A percentile compares a stretch with the other conserved stretches of the same genome.
Evolutionary conservation across 371 early-diverging fungal genomes (phyloP).

Genomic region (Circinella umbellata): DNA sequence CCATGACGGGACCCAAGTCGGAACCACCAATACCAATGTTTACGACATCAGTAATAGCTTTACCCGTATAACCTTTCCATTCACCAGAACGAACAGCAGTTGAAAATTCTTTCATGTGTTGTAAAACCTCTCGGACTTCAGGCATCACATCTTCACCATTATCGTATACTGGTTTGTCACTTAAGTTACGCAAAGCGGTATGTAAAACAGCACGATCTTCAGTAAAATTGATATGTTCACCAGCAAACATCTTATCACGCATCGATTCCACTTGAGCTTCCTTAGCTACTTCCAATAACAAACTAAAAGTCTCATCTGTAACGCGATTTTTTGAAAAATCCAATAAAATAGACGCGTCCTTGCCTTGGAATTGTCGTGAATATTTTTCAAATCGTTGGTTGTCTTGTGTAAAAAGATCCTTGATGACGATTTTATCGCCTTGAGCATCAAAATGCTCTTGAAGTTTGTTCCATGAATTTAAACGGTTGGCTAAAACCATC

Average conservation of each 20-base stretch:
- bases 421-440: constrained; percentile 77
- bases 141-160: constrained; percentile 91
- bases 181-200: constrained; percentile 91
- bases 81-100: constrained; percentile 85
- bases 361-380: constrained; percentile 76
- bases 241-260: constrained; percentile 94
- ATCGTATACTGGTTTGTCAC: constrained; percentile 80
- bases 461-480: constrained; percentile 82
- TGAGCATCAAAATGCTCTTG: constrained; percentile 82
- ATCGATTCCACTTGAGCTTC: constrained; percentile 87
- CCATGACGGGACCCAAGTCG: constrained; percentile 99
- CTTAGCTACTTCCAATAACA: constrained; percentile 82
- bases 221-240: constrained; percentile 97
- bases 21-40: constrained; percentile 99
- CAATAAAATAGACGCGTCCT: constrained; percentile 76
- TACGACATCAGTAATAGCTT: constrained; percentile 93
- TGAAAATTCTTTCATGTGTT: constrained; percentile 89
- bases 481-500: constrained; percentile 78
- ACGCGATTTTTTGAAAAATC: constrained; percentile 96
- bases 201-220: constrained; percentile 98
- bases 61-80: constrained; percentile 96
- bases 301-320: constrained; percentile 76
- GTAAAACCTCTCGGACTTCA: constrained; percentile 92
- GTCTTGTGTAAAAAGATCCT: constrained; percentile 80
- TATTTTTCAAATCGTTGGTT: constrained; percentile 78